These are phyloP conservation scores for Globisporangium nagaii DNA, from an alignment of 352 stramenopile genomes.

Conservation along the genomic window DNA sequence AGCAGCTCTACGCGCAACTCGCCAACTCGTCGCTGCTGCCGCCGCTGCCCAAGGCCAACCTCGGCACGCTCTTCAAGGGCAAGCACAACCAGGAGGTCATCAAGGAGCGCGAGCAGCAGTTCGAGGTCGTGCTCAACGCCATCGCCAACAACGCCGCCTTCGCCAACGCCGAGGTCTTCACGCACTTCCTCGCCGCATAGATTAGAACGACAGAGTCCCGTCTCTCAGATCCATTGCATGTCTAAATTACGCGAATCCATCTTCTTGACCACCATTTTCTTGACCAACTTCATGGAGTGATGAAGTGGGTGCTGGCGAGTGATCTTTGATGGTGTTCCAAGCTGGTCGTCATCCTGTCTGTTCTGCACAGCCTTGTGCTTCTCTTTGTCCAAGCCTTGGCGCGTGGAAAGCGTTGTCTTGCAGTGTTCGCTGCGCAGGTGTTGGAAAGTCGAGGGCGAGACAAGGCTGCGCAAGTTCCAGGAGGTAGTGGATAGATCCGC, in stretches of 20 bases:
- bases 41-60: conserved; percentile 37
- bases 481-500: too few relatives aligned
- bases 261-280: too few relatives aligned
- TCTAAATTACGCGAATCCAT: conserved; percentile 2
- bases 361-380: too few relatives aligned
- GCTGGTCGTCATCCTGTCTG: too few relatives aligned
- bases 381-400: too few relatives aligned
- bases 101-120: conserved; percentile 52
- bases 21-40: conserved; percentile 31
- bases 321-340: too few relatives aligned
- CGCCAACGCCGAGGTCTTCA: conserved; percentile 41
- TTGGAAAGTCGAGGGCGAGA: too few relatives aligned
- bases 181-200: conserved; percentile 37
- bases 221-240: conserved; percentile 9
- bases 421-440: too few relatives aligned
- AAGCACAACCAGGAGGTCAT: conserved; percentile 60
- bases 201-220: neutral
- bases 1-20: conserved; percentile 49
- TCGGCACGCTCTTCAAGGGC: conserved; percentile 44
- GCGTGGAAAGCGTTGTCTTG: too few relatives aligned
- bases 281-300: too few relatives aligned
- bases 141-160: conserved; percentile 48
- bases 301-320: too few relatives aligned
- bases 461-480: neutral
- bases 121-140: conserved; percentile 61